Base-by-base conservation (phyloP, 495 filamentous ascomycete species). In the Penicillium soppii region DNA sequence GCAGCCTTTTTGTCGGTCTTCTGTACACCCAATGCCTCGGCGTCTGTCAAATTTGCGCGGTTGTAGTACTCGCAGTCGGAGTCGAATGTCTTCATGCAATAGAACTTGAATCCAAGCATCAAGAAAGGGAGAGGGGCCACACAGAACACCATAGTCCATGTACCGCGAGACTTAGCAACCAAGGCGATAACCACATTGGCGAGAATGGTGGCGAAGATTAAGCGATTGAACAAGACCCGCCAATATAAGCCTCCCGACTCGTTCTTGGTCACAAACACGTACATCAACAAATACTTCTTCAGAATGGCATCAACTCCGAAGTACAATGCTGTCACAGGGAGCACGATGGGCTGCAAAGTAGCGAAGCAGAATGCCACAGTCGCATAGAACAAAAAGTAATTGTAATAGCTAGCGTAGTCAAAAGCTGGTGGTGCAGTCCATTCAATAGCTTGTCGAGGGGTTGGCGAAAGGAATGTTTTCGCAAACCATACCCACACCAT, bases 361-460 rank as follows among this genome's bases (percentile, higher is more conserved):
- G 87, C 85, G 65, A 92, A 97, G 61, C 84, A 90, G 27, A 99
- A 76, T 2, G 90, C 86, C 26, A 97, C 87, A 0, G 94, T 97
- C 4, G 88, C 76, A 66, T 97, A 97, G 72, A 89, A 99, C 15
- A 97, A 77, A 69, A 97, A 97, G 69, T 86, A 78, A 65, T 97
- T 97, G 76, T 97, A 97, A 71, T 97, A 97, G 52, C 82, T 90
- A 43, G 94, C 90, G 60, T 96, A 98, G 58, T 97, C 92, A 68
- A 99, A 97, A 9, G 88, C 71, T 2, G 88, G 90, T 38, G 94
- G 94, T 33, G 95, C 95, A 7, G 92, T 95, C 71, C 91, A 84
- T 62, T 96, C 90, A 59, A 97, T 97, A 56, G 90, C 76, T 67
- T 99, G 88, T 35, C 94, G 83, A 33, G 94, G 95, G 7, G 94